phyloP scores from a whole-genome alignment of 805 yeast species.

The Candida golubevii region DNA sequence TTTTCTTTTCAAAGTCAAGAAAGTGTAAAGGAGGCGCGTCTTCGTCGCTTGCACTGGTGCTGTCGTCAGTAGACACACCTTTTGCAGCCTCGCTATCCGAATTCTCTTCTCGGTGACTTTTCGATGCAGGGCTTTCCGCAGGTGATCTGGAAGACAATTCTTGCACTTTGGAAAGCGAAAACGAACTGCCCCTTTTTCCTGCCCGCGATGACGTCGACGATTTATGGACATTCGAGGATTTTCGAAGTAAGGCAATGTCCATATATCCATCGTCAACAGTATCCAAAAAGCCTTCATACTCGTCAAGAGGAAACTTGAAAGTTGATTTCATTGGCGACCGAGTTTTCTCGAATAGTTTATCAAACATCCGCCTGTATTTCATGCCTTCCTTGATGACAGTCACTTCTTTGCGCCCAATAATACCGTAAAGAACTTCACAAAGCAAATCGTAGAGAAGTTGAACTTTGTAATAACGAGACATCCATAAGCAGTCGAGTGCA shows the following conservation, averaged over 20 bases:
- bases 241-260: slow-evolving; percentile 51
- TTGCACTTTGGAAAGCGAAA: slow-evolving; percentile 2
- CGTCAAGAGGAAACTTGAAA: slow-evolving; percentile 40
- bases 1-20: slow-evolving; percentile 22
- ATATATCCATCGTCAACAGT: slow-evolving; percentile 64
- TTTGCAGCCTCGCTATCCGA: neutral
- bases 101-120: neutral
- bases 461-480: slow-evolving; percentile 62
- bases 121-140: neutral
- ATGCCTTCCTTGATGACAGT: slow-evolving; percentile 40
- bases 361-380: slow-evolving; percentile 28
- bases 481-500: slow-evolving; percentile 56
- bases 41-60: slow-evolving; percentile 27
- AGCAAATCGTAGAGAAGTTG: slow-evolving; percentile 69
- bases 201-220: slow-evolving; percentile 19
- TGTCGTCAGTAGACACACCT: slow-evolving; percentile 7
- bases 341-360: slow-evolving; percentile 23
- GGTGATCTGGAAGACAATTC: neutral
- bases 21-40: slow-evolving; percentile 30
- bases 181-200: slow-evolving; percentile 18
- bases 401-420: slow-evolving; percentile 64
- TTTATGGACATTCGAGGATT: slow-evolving; percentile 33
- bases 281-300: slow-evolving; percentile 51
- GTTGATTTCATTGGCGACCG: slow-evolving; percentile 20
- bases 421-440: slow-evolving; percentile 63